Evolutionary conservation across 2,329 filamentous ascomycete genomes (phyloP), one percentile per base, ranked within the genome.

Genomic region (Ophiosphaerella korrae): DNA sequence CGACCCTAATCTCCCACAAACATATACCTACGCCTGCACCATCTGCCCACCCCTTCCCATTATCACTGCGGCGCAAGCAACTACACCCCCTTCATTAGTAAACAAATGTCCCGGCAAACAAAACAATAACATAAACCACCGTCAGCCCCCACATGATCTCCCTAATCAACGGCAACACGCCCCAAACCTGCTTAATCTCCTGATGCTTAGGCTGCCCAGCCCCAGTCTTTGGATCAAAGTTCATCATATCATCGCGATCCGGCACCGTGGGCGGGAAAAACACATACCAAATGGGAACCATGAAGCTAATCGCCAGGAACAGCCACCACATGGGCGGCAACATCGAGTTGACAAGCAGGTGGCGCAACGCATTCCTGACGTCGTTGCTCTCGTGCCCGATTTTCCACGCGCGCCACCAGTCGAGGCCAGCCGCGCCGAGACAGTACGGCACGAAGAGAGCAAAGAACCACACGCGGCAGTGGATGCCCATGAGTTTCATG

Each of bases 381-480:
- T 38, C 14, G 34, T 21, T 26, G 11, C n/a, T 33, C 6, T 34
- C 29, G 2, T 29, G 13, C 6, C 11, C 18, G 18, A 9, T 18
- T 13, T 37, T 36, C 33, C 34, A 40, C 16, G 45, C 45, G 21
- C 45, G 37, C 12, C 34, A 47, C 36, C 36, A 41, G 14, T 47
- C 45, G 12, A 47, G 45, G 1, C 45, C 45, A 3, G 45, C 45
- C 18, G 45, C 45, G 18, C 45, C 45, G 18, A 47, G 37, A 26
- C 45, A 47, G 29, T 47, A 47, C 0, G 45, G 36, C 2, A 47
- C 45, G 21, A 47, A 47, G 16, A 47, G 11, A 2, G 14, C 29
- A 31, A 47, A 47, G 37, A 47, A 47, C 45, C 45, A 47, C 29
- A 47, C 41, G 18, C 45, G 45, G 31, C 45, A 47, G n/a, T 47